These are phyloP conservation scores for Nymphaea colorata DNA, from an alignment of 164 flowering plant genomes.

Conservation along the genomic window DNA sequence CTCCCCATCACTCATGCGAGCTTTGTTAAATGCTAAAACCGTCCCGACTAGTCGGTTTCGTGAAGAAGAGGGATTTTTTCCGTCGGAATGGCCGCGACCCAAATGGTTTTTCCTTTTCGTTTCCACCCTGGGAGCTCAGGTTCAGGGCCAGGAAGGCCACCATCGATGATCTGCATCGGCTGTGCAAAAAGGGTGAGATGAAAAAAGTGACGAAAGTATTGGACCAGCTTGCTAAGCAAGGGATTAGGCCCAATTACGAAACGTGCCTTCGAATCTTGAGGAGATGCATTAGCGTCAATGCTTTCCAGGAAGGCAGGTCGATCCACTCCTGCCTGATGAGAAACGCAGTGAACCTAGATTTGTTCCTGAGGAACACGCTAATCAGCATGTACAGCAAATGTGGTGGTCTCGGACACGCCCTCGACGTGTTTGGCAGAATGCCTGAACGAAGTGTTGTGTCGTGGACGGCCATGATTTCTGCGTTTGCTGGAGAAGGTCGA, in stretches of 20 bases:
- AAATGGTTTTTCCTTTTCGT: neutral
- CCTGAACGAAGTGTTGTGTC: slow-evolving; percentile 15
- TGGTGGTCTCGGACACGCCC: slow-evolving; percentile 38
- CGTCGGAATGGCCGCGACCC: neutral
- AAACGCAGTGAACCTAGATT: slow-evolving; percentile 20
- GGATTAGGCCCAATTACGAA: slow-evolving; percentile 1
- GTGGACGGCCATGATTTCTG: slow-evolving; percentile 60
- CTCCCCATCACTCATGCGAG: neutral
- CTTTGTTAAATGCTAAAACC: neutral
- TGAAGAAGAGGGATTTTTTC: neutral
- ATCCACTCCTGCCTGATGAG: slow-evolving; percentile 51
- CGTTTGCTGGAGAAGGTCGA: slow-evolving; percentile 11
- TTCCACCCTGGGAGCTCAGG: neutral
- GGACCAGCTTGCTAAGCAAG: neutral
- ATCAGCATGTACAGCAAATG: slow-evolving; percentile 56
- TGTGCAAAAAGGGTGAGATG: neutral
- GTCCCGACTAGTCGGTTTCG: neutral
- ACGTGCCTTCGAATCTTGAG: neutral
- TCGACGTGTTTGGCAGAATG: slow-evolving; percentile 25
- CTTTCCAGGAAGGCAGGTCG: slow-evolving; percentile 23
- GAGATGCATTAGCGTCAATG: neutral
- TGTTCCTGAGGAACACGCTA: slow-evolving; percentile 38
- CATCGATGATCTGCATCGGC: neutral
- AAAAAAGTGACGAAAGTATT: neutral
- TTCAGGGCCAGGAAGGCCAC: neutral